Base-by-base conservation (phyloP, 352 stramenopile genomes). In the Globisporangium paroecandrum region DNA sequence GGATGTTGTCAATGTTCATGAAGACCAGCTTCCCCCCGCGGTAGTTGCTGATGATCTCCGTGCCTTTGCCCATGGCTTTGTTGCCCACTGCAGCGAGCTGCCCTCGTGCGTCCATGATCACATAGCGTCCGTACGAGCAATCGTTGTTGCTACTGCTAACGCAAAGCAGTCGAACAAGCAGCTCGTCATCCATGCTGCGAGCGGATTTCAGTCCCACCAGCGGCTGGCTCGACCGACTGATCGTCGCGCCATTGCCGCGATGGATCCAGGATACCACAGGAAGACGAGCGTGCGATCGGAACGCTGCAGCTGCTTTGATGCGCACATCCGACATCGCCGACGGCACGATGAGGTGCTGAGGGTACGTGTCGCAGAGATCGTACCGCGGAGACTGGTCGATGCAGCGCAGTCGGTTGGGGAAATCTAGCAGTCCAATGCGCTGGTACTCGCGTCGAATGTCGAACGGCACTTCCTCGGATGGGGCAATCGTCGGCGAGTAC, bases 1-100 rank as follows among this genome's bases (percentile, higher is more conserved):
- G 97, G 70, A 99, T 99, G 75, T 99, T 99, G 20, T 97, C 95
- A 74, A 99, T 98, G 62, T 98, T 98, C 86, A 98, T 97, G 77
- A 99, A 99, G 24, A 94, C 84, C 25, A 99, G 81, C 10, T 97
- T 98, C 10, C 88, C 81, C 5, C 95, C 90, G 12, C 84, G 79
- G 78, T 99, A 99, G 77, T 98, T 97, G 67, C 90, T 93, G 3
- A 89, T 87, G 75, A 98, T 98, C 75, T 99, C 97, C 4, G 97
- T 98, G 43, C 96, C 96, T 80, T 97, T 98, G 66, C 97, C 91
- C 80, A 98, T 75, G 61, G 98, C 85, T 60, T 93, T 96, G 62
- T 96, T 92, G 7, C 87, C 88, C 10, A 97, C 89, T 0, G 84
- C 83, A 9, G 82, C 81, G 13, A 98, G 75, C 58, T 98, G 88